Conservation (phyloP, 2,329 filamentous ascomycete species). For the Diaporthe amygdali region DNA sequence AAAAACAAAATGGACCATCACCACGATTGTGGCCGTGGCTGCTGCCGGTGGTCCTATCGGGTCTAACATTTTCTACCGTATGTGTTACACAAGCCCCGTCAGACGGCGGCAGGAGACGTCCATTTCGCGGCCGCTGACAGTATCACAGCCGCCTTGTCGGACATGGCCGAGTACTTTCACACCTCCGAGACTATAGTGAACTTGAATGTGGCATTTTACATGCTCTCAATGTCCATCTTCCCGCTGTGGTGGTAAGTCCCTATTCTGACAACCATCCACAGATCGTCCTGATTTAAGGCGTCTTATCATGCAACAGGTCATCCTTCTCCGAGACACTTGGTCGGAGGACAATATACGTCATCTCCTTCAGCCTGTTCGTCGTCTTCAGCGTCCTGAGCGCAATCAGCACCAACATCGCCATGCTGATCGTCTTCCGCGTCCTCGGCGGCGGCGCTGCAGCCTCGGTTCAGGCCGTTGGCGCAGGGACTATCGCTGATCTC, state of each 20-base stretch:
- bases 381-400: slow-evolving; percentile 75
- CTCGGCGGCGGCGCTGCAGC: slow-evolving; percentile 78
- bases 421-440: slow-evolving; percentile 80
- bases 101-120: not conserved
- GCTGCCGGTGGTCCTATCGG: slow-evolving; percentile 82
- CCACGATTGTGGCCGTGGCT: slow-evolving; percentile 76
- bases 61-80: slow-evolving; percentile 82
- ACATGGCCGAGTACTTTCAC: slow-evolving; percentile 67
- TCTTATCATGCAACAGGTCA: slow-evolving; percentile 45
- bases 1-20: slow-evolving; percentile 84
- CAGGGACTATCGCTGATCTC: slow-evolving; percentile 81
- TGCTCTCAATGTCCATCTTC: slow-evolving; percentile 84
- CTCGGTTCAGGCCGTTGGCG: slow-evolving; percentile 82
- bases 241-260: slow-evolving; percentile 74
- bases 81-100: slow-evolving; percentile 36
- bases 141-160: slow-evolving; percentile 66
- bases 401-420: slow-evolving; percentile 70
- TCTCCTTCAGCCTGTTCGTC: slow-evolving; percentile 75
- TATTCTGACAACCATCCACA: not conserved
- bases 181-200: slow-evolving; percentile 72
- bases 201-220: slow-evolving; percentile 78
- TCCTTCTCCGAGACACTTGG: slow-evolving; percentile 78
- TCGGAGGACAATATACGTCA: slow-evolving; percentile 78
- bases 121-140: not conserved
- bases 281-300: not conserved